Base-by-base conservation (phyloP, 345 rosid species). In the Eucalyptus marginata region DNA sequence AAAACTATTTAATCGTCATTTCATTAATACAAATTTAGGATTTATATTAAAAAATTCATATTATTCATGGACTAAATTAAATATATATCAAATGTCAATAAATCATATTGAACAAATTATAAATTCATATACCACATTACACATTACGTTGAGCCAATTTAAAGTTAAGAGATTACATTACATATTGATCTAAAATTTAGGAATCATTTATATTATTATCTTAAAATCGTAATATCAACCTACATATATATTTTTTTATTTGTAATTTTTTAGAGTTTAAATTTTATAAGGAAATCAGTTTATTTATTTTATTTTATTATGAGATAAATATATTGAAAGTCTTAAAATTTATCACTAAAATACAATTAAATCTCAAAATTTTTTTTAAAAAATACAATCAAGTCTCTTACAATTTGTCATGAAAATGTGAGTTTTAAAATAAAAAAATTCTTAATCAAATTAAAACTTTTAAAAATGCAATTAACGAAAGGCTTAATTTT, bases 241-340 rank as follows among this genome's bases (percentile, higher is more conserved):
- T 8, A 66, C 44, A 3, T 33, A 16, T 36, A n/a, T 36, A 3
- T 68, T 68, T 31, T 68, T 68, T 68, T 7, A 27, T 59, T 52
- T 52, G 31, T n/a, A 2, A 7, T 0, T 64, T 64, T 13, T 7
- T 0, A 13, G 14, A 59, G 31, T 27, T 27, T 62, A 29, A 62
- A 27, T 27, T 59, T 59, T 27, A 27, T 6, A 6, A 0, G 31
- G 68, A 59, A 59, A 59, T 27, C 68, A 6, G 6, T 13, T 27
- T 27, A 27, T 27, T 27, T 36, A 36, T 59, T 24, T 22, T 24
- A 0, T 52, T 52, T 52, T 18, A 0, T 52, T 3, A 52, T 9
- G 0, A 0, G 33, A 62, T 62, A 13, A 6, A 1, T 6, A 3
- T 29, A n/a, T 0, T 4, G 0, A 7, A 64, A 64, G 10, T 66